phyloP scores from a whole-genome alignment of 2,329 filamentous ascomycete genomes.

The Arthrobotrys megalospora region DNA sequence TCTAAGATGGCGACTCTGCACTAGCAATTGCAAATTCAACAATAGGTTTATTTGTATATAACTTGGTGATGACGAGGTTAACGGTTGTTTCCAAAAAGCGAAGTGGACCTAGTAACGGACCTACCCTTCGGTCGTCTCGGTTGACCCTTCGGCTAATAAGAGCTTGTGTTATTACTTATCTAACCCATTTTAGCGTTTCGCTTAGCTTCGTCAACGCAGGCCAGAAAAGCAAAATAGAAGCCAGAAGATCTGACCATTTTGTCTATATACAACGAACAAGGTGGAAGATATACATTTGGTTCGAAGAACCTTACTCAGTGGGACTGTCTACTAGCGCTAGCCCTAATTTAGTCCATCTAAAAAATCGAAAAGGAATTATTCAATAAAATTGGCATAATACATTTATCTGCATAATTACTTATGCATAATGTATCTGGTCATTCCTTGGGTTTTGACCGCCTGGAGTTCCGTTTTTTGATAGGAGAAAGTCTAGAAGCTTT shows the following conservation, averaged over 20 bases:
- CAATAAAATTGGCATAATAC: slow-evolving; percentile 12
- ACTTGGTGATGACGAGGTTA: neutral
- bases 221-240: slow-evolving; percentile 5
- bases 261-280: slow-evolving; percentile 1
- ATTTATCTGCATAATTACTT: slow-evolving; percentile 2
- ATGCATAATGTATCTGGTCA: slow-evolving; percentile 13
- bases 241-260: neutral
- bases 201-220: neutral
- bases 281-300: slow-evolving; percentile 13
- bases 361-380: slow-evolving; percentile 18
- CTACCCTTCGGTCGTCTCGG: neutral
- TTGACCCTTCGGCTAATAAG: no score
- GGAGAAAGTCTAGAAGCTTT: slow-evolving; percentile 20
- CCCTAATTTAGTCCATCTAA: slow-evolving; percentile 9
- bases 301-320: slow-evolving; percentile 15
- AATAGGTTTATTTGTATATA: neutral
- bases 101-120: slow-evolving; percentile 7
- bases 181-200: slow-evolving; percentile 14
- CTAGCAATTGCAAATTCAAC: slow-evolving; percentile 6
- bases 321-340: neutral
- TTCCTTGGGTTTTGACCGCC: slow-evolving; percentile 3
- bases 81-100: no score
- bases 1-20: slow-evolving; percentile 7
- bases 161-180: slow-evolving; percentile 2
- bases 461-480: slow-evolving; percentile 17